These are phyloP conservation scores for Colletotrichum sp. DNA, from an alignment of 2,329 filamentous ascomycete species.

Conservation along the genomic window DNA sequence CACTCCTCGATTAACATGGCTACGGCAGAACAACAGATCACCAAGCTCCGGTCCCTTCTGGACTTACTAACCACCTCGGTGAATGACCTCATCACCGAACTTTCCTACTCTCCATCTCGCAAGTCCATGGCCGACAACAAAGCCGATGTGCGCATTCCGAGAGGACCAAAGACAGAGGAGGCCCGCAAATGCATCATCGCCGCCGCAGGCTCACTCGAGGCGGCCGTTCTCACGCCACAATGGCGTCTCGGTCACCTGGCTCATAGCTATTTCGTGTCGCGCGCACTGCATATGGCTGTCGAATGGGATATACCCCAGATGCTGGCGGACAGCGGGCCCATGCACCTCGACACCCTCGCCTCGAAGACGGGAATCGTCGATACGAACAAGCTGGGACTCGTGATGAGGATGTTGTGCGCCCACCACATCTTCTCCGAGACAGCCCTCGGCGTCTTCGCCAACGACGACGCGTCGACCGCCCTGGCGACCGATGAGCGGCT, in stretches of 20 bases:
- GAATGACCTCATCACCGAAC: slow-evolving; percentile 4
- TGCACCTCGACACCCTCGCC: background rate
- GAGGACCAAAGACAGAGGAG: background rate
- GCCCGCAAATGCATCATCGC: slow-evolving; percentile 7
- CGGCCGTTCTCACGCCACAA: slow-evolving; percentile 8
- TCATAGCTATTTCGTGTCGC: slow-evolving; percentile 1
- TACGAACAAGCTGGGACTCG: slow-evolving; percentile 5
- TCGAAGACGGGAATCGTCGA: slow-evolving; percentile 6
- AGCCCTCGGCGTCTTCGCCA: slow-evolving; percentile 1
- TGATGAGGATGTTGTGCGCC: slow-evolving; percentile 14
- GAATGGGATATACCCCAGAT: slow-evolving; percentile 10
- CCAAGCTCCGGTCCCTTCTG: background rate
- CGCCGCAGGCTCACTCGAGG: background rate
- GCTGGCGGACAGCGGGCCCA: background rate
- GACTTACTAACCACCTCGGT: background rate
- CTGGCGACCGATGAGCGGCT: slow-evolving; percentile 3
- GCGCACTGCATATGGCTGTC: slow-evolving; percentile 13
- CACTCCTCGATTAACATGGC: background rate
- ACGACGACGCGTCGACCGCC: slow-evolving; percentile 7
- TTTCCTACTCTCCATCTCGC: background rate
- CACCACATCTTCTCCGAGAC: slow-evolving; percentile 14
- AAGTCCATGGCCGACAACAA: background rate
- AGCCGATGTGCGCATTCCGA: background rate
- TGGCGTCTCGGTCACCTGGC: slow-evolving; percentile 12
- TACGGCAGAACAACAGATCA: slow-evolving; percentile 10